phyloP scores from a whole-genome alignment of 176 grass and related monocot species.

The Otatea glauca region DNA sequence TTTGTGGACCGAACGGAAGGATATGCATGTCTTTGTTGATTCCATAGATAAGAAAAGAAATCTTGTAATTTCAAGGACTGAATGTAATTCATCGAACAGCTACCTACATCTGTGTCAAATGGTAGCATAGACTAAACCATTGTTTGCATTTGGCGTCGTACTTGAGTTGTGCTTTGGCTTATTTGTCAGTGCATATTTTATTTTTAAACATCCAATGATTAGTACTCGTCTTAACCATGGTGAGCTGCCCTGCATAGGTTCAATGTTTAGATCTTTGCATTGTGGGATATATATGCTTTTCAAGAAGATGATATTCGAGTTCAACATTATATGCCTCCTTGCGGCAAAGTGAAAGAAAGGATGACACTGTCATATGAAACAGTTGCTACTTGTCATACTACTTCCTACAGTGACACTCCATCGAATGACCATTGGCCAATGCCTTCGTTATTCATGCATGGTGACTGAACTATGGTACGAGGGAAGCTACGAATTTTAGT shows the following conservation, averaged over 20 bases:
- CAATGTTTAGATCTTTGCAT: not conserved
- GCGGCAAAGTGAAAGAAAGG: no score
- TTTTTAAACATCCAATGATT: slow-evolving; percentile 6
- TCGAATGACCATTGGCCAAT: no score
- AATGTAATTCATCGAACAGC: slow-evolving; percentile 23
- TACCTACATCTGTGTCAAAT: slow-evolving; percentile 3
- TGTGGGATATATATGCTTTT: not conserved
- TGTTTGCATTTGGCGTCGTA: slow-evolving; percentile 13
- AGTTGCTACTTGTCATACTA: no score
- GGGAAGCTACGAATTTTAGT: not conserved
- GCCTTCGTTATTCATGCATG: not conserved
- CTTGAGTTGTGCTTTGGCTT: not conserved
- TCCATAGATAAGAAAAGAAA: slow-evolving; percentile 46
- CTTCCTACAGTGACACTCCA: no score
- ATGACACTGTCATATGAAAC: no score
- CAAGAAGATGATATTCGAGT: not conserved
- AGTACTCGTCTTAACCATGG: not conserved
- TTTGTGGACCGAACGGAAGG: slow-evolving; percentile 7
- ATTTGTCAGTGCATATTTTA: slow-evolving; percentile 11
- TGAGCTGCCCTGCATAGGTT: not conserved
- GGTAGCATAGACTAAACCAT: slow-evolving; percentile 20
- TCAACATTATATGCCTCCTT: not conserved
- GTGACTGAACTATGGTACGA: not conserved
- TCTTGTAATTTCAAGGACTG: slow-evolving; percentile 15
- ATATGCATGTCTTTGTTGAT: slow-evolving; percentile 7